Evolutionary conservation across 768 basidiomycete genomes (phyloP).

Genomic region (Leccinum aurantiacum): DNA sequence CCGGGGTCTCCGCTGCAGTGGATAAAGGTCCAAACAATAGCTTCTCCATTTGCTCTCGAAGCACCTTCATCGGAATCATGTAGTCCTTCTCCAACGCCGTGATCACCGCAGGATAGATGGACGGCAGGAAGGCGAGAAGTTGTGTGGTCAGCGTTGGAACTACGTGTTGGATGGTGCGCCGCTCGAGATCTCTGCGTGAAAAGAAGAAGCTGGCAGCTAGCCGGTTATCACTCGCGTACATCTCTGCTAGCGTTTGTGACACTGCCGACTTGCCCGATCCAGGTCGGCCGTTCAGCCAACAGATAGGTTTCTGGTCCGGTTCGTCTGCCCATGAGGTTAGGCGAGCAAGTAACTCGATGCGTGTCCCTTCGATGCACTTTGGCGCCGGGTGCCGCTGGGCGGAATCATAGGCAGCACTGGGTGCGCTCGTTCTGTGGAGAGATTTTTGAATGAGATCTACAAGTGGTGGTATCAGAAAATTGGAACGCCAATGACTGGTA

Average conservation of each 20-base stretch:
- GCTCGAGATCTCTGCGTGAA: constrained; percentile 27
- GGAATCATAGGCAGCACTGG: constrained; percentile 18
- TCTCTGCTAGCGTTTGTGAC: constrained; percentile 33
- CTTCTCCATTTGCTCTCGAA: constrained; percentile 31
- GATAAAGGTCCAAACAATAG: constrained; percentile 24
- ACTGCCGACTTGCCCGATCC: constrained; percentile 5
- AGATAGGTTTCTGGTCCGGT: constrained; percentile 10
- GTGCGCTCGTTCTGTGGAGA: constrained; percentile 18
- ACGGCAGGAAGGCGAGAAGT: constrained; percentile 23
- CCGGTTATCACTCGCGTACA: constrained; percentile 15
- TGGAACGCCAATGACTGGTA: background rate
- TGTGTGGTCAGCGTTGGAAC: constrained; percentile 34
- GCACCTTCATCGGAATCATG: constrained; percentile 29
- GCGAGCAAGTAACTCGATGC: constrained; percentile 18
- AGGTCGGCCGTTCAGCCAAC: constrained; percentile 18
- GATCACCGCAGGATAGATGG: constrained; percentile 22
- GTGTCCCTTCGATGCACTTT: constrained; percentile 26
- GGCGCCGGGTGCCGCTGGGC: constrained; percentile 16
- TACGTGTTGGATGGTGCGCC: constrained; percentile 25
- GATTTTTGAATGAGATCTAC: constrained; percentile 12
- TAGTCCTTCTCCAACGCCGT: constrained; percentile 25
- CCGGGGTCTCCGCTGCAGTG: constrained; percentile 5
- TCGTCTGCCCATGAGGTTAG: constrained; percentile 17
- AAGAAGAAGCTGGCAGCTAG: constrained; percentile 40
- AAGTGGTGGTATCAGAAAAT: background rate